Base-by-base conservation (phyloP, 257 asterid genomes). In the Forsythia suspensa region DNA sequence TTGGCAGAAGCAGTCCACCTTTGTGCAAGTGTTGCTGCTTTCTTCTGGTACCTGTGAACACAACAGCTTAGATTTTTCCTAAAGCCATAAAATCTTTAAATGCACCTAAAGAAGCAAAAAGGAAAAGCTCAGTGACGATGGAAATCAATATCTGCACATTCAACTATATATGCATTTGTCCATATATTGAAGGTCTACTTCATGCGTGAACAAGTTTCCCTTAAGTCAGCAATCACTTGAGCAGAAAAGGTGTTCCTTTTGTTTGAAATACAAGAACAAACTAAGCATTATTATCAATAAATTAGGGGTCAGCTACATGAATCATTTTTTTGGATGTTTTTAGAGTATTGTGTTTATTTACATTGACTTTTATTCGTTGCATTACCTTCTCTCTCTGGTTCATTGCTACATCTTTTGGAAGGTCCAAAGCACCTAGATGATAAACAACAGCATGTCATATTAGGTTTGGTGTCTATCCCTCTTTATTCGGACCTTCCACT, bases 1-100 rank as follows among this genome's bases (percentile, higher is more conserved):
- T 76, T 85, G 77, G 91, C 82, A 46, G 91, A 84, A 46, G 91
- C 89, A 42, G 82, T 78, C 77, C 79, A 80, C 29, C 80, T 82
- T 86, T 88, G 89, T 57, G 82, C 82, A 84, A 88, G 87, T 74
- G 73, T 40, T 70, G 91, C 88, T 76, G 85, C 84, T 82, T 85
- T 88, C 85, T 84, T 88, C 85, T 80, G 91, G 80, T 85, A 86
- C 87, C 92, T 88, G 67, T 46, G 75, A 70, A 77, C 73, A 59
- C 16, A 75, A 77, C 66, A 78, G 39, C 41, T 6, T 41, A 57
- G 21, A 36, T 67, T 38, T 70, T 72, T 21, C 52, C 69, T 61
- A 3, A 71, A 21, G 70, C 52, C 72, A 72, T 24, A 82, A 70
- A 20, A 21, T 71, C 71, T 52, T 37, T 77, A 51, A 68, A 67